Base-by-base conservation (phyloP, 345 rosid genomes). In the Hibiscus trionum region DNA sequence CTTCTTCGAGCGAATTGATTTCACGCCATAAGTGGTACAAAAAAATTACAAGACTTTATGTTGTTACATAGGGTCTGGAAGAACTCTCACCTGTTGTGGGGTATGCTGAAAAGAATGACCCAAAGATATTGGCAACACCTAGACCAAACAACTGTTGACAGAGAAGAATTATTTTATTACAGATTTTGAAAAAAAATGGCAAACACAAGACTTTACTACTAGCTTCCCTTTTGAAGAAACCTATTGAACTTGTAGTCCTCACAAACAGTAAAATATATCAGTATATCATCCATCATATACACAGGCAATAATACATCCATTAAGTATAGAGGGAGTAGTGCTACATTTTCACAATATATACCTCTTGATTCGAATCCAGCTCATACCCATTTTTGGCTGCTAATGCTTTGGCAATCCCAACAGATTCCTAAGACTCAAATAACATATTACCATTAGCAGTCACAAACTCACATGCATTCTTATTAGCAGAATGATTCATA, bases 341-440 rank as follows among this genome's bases (percentile, higher is more conserved):
- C 27, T 49, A 49, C 26, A 27, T 49, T 67, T 49, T 67, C 59
- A 15, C 26, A 27, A 67, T 50, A 46, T 44, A 46, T 44, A 66
- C 70, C 97, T 96, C 98, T 77, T 88, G 94, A 85, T 88, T 96
- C 71, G 99, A 89, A 79, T 96, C 98, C 84, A 96, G 76, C 82
- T 96, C 98, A 63, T 96, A 96, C 68, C 98, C 94, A 70, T 93
- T 93, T 83, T 89, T 96, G 27, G 98, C 97, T 62, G 99, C 99
- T 80, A 96, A 86, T 66, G 98, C 98, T 89, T 96, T 96, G 76
- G 99, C 98, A 76, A 96, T 96, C 56, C 99, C 98, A 31, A 96
- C 99, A 78, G 98, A 96, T 85, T 96, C 98, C 98, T 96, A 81
- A 53, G 14, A 84, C 56, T 78, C 74, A 77, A 66, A 6, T 26